Conservation (phyloP, 805 yeast genomes). For the Myxozyma melibiosi region DNA sequence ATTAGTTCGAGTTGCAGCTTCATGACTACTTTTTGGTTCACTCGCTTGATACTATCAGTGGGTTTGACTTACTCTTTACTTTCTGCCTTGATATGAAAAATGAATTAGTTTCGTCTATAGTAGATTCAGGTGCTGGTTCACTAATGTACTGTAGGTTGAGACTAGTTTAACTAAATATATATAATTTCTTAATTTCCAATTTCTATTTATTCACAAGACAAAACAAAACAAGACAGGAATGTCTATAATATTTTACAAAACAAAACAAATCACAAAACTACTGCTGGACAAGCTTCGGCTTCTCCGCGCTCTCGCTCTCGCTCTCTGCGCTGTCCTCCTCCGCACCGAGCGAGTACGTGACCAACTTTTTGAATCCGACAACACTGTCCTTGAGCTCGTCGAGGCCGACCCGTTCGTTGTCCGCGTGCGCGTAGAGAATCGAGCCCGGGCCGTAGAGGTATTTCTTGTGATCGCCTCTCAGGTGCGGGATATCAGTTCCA, state of each 20-base stretch:
- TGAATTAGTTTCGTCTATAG: not conserved
- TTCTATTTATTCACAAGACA: not conserved
- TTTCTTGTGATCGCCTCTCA: slow-evolving; percentile 46
- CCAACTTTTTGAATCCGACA: slow-evolving; percentile 54
- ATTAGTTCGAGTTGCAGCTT: not conserved
- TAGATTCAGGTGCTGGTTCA: slow-evolving; percentile 13
- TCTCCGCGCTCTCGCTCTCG: too few relatives aligned
- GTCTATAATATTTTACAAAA: not conserved
- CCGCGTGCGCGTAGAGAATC: slow-evolving; percentile 32
- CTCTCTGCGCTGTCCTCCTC: not conserved
- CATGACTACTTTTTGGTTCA: not conserved
- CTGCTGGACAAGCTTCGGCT: too few relatives aligned
- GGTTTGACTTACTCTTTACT: not conserved
- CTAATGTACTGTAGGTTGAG: not conserved
- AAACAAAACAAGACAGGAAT: not conserved
- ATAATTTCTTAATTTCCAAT: not conserved
- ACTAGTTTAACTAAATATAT: not conserved
- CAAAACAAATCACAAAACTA: not conserved
- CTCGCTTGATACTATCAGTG: not conserved
- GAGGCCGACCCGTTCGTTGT: slow-evolving; percentile 38
- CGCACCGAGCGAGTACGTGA: slow-evolving; percentile 31
- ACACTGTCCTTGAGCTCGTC: slow-evolving; percentile 54
- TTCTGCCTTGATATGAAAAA: not conserved
- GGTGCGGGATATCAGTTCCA: slow-evolving; percentile 56
- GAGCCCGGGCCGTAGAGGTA: slow-evolving; percentile 68